phyloP scores from a whole-genome alignment of 345 rosid genomes.

The Euclidium syriacum region DNA sequence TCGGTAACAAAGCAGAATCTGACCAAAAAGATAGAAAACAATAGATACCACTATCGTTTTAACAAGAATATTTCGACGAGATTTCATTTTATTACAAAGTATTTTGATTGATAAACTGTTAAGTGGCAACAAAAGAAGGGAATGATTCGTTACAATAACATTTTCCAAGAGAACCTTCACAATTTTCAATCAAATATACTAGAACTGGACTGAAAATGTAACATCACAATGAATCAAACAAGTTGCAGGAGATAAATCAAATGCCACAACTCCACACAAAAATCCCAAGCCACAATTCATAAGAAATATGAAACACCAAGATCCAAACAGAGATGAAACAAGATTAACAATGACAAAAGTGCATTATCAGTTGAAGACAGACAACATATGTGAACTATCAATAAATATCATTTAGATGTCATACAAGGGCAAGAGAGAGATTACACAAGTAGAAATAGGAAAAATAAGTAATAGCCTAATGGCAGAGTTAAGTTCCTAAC shows the following conservation, averaged over 20 bases:
- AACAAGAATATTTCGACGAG: conserved; percentile 18
- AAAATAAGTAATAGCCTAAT: conserved; percentile 18
- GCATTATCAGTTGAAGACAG: background rate
- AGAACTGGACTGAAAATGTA: background rate
- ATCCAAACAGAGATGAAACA: conserved; percentile 13
- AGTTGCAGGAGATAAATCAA: background rate
- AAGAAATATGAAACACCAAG: background rate
- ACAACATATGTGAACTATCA: conserved; percentile 6
- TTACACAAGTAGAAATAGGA: conserved; percentile 15
- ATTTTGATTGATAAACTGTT: conserved; percentile 4
- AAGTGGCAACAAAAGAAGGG: conserved; percentile 7
- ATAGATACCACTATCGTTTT: conserved; percentile 26
- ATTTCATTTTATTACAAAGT: conserved; percentile 1
- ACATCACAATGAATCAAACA: conserved; percentile 5
- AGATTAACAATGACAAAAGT: conserved; percentile 1
- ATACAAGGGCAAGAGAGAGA: conserved; percentile 5
- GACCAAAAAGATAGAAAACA: conserved; percentile 27
- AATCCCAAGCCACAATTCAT: background rate
- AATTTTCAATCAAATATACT: conserved; percentile 9
- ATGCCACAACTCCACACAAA: conserved; percentile 1
- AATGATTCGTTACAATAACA: conserved; percentile 18
- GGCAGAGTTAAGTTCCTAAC: conserved; percentile 31
- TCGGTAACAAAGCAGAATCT: conserved; percentile 37
- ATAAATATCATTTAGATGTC: conserved; percentile 18
- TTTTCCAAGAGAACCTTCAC: background rate